Evolutionary conservation across 768 basidiomycete species (phyloP).

Genomic region (Coprinopsis marcescibilis): DNA sequence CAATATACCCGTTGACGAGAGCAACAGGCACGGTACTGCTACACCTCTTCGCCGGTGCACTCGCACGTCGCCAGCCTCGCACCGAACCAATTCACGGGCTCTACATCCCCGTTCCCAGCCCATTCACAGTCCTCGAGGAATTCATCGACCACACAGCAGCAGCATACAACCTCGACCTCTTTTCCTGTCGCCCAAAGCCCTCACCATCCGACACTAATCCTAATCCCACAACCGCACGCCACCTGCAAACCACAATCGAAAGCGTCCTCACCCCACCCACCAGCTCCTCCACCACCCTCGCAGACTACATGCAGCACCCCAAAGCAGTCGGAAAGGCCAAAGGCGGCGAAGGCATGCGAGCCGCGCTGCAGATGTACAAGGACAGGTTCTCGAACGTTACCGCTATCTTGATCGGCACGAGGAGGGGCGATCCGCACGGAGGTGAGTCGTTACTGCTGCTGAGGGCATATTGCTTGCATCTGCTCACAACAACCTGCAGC

Average conservation of each 20-base stretch:
- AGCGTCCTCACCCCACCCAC: slow-evolving; percentile 35
- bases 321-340: slow-evolving; percentile 46
- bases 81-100: slow-evolving; percentile 55
- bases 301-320: slow-evolving; percentile 20
- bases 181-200: slow-evolving; percentile 43
- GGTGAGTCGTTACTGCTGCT: slow-evolving; percentile 43
- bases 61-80: slow-evolving; percentile 38
- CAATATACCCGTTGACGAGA: not conserved
- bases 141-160: slow-evolving; percentile 67
- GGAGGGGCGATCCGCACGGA: slow-evolving; percentile 89
- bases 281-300: slow-evolving; percentile 17
- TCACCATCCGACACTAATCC: no score
- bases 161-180: slow-evolving; percentile 73
- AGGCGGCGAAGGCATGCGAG: slow-evolving; percentile 70
- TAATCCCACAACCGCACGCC: no score
- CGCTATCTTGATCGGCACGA: slow-evolving; percentile 85
- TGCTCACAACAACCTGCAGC: slow-evolving; percentile 33
- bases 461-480: not conserved
- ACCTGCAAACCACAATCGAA: slow-evolving; percentile 30
- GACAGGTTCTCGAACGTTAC: slow-evolving; percentile 55
- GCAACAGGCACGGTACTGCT: slow-evolving; percentile 85
- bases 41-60: slow-evolving; percentile 75
- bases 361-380: slow-evolving; percentile 72
- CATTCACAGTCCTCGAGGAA: slow-evolving; percentile 76
- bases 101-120: slow-evolving; percentile 87